A percentile compares a stretch with the other conserved stretches of the same genome.
phyloP scores from a whole-genome alignment of 768 basidiomycete species.

The Amanita jacksonii region DNA sequence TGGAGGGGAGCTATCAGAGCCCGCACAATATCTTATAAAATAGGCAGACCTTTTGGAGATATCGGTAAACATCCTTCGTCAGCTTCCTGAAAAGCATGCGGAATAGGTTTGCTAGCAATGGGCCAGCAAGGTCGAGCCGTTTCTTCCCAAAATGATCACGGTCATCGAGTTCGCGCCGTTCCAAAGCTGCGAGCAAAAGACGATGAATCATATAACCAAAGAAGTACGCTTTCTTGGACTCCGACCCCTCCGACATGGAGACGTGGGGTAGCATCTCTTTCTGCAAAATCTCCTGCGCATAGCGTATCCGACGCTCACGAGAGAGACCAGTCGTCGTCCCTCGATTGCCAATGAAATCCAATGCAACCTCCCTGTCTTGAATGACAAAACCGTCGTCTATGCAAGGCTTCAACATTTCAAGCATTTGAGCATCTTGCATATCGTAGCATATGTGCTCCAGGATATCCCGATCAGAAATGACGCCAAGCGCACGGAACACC shows the following conservation, averaged over 20 bases:
- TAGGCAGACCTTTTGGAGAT: conserved; percentile 80
- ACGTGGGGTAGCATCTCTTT: conserved; percentile 99
- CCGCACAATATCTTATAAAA: background rate
- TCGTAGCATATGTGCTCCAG: conserved; percentile 98
- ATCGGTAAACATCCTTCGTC: conserved; percentile 94
- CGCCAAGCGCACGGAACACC: conserved; percentile 94
- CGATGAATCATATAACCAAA: conserved; percentile 99
- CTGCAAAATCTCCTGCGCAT: conserved; percentile 95
- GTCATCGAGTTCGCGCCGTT: conserved; percentile 93
- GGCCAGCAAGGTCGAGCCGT: conserved; percentile 91
- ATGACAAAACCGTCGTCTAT: conserved; percentile 98
- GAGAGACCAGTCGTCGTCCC: conserved; percentile 91
- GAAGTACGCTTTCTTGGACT: conserved; percentile 98
- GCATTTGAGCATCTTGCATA: conserved; percentile 89
- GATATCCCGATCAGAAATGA: conserved; percentile 96
- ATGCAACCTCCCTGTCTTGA: conserved; percentile 92
- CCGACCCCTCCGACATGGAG: conserved; percentile 90
- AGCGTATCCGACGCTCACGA: conserved; percentile 86
- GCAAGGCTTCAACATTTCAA: conserved; percentile 97
- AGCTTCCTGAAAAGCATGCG: conserved; percentile 95
- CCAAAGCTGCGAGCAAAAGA: conserved; percentile 84
- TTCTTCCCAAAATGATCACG: conserved; percentile 99
- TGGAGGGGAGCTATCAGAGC: conserved; percentile 22
- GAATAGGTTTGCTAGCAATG: conserved; percentile 93
- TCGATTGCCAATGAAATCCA: conserved; percentile 98